A percentile compares a stretch with the other conserved stretches of the same genome.
Evolutionary conservation across 371 early-diverging fungal genomes (phyloP).

Genomic region (Mortierella sp.): DNA sequence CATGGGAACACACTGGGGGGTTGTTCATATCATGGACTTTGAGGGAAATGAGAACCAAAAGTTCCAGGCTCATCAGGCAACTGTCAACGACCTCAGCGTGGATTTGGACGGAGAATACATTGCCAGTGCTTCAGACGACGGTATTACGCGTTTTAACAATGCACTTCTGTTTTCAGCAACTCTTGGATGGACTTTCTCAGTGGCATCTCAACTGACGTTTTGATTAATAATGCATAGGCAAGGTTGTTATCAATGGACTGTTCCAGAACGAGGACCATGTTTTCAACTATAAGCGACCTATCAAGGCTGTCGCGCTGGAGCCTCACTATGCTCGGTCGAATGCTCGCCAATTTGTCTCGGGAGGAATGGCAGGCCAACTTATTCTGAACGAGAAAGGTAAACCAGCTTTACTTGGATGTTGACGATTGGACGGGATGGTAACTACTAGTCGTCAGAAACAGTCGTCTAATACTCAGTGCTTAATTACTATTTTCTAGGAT

Average conservation of each 20-base stretch:
- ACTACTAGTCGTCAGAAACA: not conserved
- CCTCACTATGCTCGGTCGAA: conserved; percentile 82
- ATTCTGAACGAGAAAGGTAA: conserved; percentile 83
- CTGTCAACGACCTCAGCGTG: conserved; percentile 89
- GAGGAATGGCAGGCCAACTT: conserved; percentile 92
- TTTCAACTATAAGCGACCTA: conserved; percentile 87
- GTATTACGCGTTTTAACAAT: conserved; percentile 59
- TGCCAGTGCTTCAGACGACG: conserved; percentile 95
- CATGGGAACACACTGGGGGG: conserved; percentile 96
- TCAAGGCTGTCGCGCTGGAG: conserved; percentile 91
- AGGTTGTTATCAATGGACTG: conserved; percentile 81
- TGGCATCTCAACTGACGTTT: not conserved
- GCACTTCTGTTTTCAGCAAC: not conserved
- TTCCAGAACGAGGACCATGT: conserved; percentile 71
- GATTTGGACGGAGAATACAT: conserved; percentile 90
- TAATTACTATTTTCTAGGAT: conserved; percentile 48
- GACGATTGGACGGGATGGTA: not conserved
- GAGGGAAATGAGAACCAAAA: conserved; percentile 90
- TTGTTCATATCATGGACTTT: conserved; percentile 91
- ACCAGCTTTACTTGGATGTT: conserved; percentile 6
- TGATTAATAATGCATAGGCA: conserved; percentile 65
- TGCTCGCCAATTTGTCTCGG: conserved; percentile 87
- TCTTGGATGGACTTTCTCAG: not conserved
- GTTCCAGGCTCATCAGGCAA: conserved; percentile 82
- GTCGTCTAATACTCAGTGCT: not conserved